Evolutionary conservation across 768 basidiomycete species (phyloP).

Genomic region (Leccinum disarticulatum): DNA sequence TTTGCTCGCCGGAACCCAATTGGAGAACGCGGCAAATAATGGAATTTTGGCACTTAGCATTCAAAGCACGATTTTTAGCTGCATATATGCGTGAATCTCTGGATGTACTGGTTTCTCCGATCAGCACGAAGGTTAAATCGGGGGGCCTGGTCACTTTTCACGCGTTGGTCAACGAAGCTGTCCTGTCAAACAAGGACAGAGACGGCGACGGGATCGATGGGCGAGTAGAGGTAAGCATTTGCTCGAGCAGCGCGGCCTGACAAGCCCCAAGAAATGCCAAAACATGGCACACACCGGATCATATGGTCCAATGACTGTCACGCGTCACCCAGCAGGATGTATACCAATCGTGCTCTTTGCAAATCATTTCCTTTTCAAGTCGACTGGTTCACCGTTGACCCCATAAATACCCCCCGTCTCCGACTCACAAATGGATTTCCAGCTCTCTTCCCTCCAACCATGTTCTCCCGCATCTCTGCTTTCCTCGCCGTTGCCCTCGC

Average conservation of each 20-base stretch:
- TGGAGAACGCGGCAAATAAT: background rate
- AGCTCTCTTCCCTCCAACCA: constrained; percentile 5
- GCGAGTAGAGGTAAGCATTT: background rate
- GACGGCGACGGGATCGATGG: background rate
- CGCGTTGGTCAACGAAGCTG: background rate
- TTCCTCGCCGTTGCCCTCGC: constrained; percentile 20
- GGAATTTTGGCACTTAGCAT: background rate
- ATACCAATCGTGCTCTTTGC: background rate
- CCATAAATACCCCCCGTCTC: constrained; percentile 24
- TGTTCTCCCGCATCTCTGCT: constrained; percentile 24
- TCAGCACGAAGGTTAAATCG: background rate
- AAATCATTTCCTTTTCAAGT: constrained; percentile 17
- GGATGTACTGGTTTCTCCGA: background rate
- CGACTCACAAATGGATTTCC: background rate
- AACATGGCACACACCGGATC: constrained; percentile 3
- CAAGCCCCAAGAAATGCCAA: constrained; percentile 7
- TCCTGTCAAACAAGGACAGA: background rate
- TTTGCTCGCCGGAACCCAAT: background rate
- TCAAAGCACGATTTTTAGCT: background rate
- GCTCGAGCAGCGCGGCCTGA: background rate
- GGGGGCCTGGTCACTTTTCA: background rate
- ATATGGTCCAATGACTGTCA: constrained; percentile 14
- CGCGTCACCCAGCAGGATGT: background rate
- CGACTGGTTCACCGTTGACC: background rate
- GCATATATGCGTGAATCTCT: constrained; percentile 6